Percentiles rank a stretch among this genome's conserved stretches.
phyloP scores from a whole-genome alignment of 805 yeast genomes.

The Sugiyamaella smithiae region DNA sequence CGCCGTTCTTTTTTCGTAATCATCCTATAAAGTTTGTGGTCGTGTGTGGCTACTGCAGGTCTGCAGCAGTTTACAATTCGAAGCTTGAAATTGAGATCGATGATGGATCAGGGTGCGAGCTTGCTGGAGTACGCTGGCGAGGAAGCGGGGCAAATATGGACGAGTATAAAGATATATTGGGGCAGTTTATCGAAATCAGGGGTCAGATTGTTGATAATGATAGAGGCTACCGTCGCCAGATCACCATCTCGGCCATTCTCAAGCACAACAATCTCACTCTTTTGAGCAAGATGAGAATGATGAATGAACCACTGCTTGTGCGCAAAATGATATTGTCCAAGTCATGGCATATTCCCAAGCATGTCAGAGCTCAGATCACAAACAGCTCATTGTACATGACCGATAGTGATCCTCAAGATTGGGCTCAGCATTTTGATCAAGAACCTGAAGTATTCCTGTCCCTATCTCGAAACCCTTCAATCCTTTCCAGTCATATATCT shows the following conservation, averaged over 20 bases:
- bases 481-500: background rate
- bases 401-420: background rate
- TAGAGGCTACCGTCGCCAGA: constrained; percentile 5
- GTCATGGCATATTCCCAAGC: constrained; percentile 4
- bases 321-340: constrained; percentile 10
- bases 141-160: background rate
- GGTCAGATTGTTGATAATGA: constrained; percentile 11
- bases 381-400: background rate
- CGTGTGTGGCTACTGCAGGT: constrained; percentile 7
- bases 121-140: background rate
- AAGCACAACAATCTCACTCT: constrained; percentile 5
- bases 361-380: background rate
- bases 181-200: constrained; percentile 12
- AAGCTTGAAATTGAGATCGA: constrained; percentile 6
- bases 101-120: constrained; percentile 11
- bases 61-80: background rate
- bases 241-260: background rate
- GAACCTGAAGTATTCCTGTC: constrained; percentile 15
- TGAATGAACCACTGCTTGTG: constrained; percentile 8
- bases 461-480: constrained; percentile 13
- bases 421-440: background rate
- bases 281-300: constrained; percentile 6
- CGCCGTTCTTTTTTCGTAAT: constrained; percentile 24
- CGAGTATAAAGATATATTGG: constrained; percentile 2
- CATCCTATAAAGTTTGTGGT: constrained; percentile 22